Percentiles rank a stretch among this genome's conserved stretches.
These are phyloP conservation scores for Earliella scabrosa DNA, from an alignment of 1,284 basidiomycete species.

Conservation along the genomic window DNA sequence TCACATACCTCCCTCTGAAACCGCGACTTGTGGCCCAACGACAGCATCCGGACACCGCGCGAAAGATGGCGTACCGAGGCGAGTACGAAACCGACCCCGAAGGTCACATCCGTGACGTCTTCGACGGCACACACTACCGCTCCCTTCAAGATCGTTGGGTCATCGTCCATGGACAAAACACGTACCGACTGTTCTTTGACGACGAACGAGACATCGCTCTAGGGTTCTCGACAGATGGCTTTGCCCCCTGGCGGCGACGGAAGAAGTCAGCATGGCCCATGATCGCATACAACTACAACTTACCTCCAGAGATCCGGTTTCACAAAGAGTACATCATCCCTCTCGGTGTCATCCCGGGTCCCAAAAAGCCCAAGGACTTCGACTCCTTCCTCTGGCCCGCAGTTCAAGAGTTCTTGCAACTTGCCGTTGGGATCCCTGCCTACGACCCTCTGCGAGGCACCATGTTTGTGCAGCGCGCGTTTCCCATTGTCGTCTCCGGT, in stretches of 20 bases:
- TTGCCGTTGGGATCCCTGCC: slow-evolving; percentile 40
- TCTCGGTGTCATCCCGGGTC: slow-evolving; percentile 48
- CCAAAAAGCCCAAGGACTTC: slow-evolving; percentile 44
- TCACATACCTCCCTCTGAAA: slow-evolving; percentile 23
- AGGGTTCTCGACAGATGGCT: slow-evolving; percentile 39
- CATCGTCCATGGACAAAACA: slow-evolving; percentile 7
- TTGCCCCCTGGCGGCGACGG: slow-evolving; percentile 41
- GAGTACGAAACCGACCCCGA: slow-evolving; percentile 1
- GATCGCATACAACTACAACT: slow-evolving; percentile 44
- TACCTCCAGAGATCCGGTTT: slow-evolving; percentile 39
- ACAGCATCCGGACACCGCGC: slow-evolving; percentile 6
- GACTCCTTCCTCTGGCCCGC: slow-evolving; percentile 47
- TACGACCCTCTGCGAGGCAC: slow-evolving; percentile 33
- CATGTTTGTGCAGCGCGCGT: background rate
- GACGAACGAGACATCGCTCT: slow-evolving; percentile 35
- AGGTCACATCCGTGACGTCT: slow-evolving; percentile 13
- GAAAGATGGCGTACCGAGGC: slow-evolving; percentile 27
- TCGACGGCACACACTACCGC: slow-evolving; percentile 11
- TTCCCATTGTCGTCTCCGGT: slow-evolving; percentile 35
- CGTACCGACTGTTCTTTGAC: slow-evolving; percentile 27
- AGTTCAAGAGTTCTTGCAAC: slow-evolving; percentile 40
- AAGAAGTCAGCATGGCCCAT: slow-evolving; percentile 47
- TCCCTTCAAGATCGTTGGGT: slow-evolving; percentile 10
- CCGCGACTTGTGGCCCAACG: slow-evolving; percentile 20
- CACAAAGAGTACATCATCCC: slow-evolving; percentile 37